A percentile compares a stretch with the other conserved stretches of the same genome.
Conservation (phyloP, 495 filamentous ascomycete species). For the Aspergillus sparsus region DNA sequence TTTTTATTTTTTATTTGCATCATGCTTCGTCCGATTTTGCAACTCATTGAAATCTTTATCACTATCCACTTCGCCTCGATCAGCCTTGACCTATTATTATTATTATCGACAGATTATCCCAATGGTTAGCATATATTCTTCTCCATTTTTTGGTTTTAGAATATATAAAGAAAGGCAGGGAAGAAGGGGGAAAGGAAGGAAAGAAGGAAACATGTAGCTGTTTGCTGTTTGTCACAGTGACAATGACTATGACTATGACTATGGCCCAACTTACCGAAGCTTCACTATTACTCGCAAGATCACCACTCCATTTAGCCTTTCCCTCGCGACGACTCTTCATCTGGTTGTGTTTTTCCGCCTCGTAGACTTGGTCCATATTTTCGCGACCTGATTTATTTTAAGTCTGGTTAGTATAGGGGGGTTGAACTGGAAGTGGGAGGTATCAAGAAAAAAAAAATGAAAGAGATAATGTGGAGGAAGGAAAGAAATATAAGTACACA, state of each 20-base stretch:
- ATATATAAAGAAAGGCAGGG: neutral
- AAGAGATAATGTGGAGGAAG: neutral
- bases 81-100: conserved; percentile 59
- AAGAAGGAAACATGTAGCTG: neutral
- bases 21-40: conserved; percentile 51
- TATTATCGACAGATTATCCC: neutral
- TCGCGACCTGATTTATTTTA: conserved; percentile 39
- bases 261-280: conserved; percentile 56
- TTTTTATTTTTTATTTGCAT: conserved; percentile 18
- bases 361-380: conserved; percentile 50
- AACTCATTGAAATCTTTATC: conserved; percentile 49
- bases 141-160: neutral
- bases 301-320: conserved; percentile 76
- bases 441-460: neutral
- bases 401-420: neutral
- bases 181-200: no score
- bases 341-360: conserved; percentile 71
- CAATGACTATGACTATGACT: no score
- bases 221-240: no score
- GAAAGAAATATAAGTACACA: neutral
- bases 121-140: conserved; percentile 12
- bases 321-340: conserved; percentile 71
- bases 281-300: conserved; percentile 79
- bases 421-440: no score
- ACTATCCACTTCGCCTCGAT: conserved; percentile 55